Evolutionary conservation across 768 basidiomycete genomes (phyloP), one percentile per base, ranked within the genome.

Genomic region (Calvatia gigantea): DNA sequence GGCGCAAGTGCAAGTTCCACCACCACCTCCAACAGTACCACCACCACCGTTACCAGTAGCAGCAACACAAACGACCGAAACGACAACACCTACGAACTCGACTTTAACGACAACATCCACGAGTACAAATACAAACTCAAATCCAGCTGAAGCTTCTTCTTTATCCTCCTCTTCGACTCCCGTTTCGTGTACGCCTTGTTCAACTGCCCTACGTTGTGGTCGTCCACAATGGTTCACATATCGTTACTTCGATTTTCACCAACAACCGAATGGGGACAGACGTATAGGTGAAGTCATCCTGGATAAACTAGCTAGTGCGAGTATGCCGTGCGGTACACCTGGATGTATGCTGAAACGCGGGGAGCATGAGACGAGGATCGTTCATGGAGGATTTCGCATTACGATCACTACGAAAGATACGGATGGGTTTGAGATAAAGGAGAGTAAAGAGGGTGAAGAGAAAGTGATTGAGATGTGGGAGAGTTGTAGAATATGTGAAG

Each of bases 181-280:
- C 60, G 2, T 43, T n/a, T n/a, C n/a, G n/a, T n/a, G n/a, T n/a
- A n/a, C n/a, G n/a, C n/a, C n/a, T n/a, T n/a, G n/a, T n/a, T n/a
- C n/a, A 6, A 45, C 65, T n/a, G 62, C 65, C 8, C 64, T 69
- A 17, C 41, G 35, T 12, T 86, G 83, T 60, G 79, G 73, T 6
- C 70, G 72, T 29, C 75, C 79, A 6, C 67, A 67, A 4, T 83
- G 79, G 80, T 58, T 73, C 21, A 81, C 81, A 7, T 85, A 76
- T 60, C 69, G 70, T 51, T 83, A 80, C 64, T 82, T 75, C 62
- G n/a, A n/a, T n/a, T n/a, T n/a, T 69, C 74, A 9, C 53, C 56
- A 5, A 52, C n/a, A 60, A 5, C 45, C 55, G 7, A 70, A 70
- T 1, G 65, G 47, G 14, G 75, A 77, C 38, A 61, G 61, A 46